Percentiles rank a stretch among this genome's conserved stretches.
These are phyloP conservation scores for Boehmeria nivea DNA, from an alignment of 306 rosid species.

Conservation along the genomic window DNA sequence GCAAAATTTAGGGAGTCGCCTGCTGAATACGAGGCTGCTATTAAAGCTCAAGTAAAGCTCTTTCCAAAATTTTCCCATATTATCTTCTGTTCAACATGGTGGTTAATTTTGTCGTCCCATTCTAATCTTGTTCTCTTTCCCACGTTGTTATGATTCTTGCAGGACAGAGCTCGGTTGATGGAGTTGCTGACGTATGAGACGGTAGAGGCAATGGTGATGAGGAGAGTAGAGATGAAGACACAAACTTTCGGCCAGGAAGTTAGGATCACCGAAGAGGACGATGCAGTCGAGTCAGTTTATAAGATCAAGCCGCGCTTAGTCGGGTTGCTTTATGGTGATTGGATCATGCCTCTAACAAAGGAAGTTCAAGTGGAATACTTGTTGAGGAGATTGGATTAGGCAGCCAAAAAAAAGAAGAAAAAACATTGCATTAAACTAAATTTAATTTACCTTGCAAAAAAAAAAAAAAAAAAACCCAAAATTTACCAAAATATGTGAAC, in stretches of 20 bases:
- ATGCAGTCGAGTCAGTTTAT: constrained; percentile 41
- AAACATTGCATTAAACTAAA: too few species aligned
- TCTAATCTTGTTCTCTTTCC: background rate
- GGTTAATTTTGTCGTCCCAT: constrained; percentile 5
- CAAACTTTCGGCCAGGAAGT: constrained; percentile 74
- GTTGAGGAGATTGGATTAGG: constrained; percentile 61
- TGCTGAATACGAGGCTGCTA: constrained; percentile 54
- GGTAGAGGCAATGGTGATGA: constrained; percentile 61
- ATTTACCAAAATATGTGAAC: too few species aligned
- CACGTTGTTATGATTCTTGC: constrained; percentile 19
- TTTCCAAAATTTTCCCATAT: background rate
- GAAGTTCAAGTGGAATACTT: constrained; percentile 85
- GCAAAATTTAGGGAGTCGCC: constrained; percentile 69
- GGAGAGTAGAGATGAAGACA: constrained; percentile 75
- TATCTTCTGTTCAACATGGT: background rate
- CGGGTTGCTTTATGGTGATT: constrained; percentile 70
- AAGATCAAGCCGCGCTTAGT: constrained; percentile 71
- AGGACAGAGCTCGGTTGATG: constrained; percentile 75
- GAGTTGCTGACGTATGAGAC: constrained; percentile 56
- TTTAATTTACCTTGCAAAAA: too few species aligned
- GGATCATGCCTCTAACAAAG: constrained; percentile 98
- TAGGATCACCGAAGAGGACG: constrained; percentile 32
- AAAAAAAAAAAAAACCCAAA: too few species aligned
- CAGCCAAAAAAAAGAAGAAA: too few species aligned
- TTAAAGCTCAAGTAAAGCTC: constrained; percentile 53